phyloP scores from a whole-genome alignment of 495 filamentous ascomycete genomes.

The Stereocaulon alpinum region DNA sequence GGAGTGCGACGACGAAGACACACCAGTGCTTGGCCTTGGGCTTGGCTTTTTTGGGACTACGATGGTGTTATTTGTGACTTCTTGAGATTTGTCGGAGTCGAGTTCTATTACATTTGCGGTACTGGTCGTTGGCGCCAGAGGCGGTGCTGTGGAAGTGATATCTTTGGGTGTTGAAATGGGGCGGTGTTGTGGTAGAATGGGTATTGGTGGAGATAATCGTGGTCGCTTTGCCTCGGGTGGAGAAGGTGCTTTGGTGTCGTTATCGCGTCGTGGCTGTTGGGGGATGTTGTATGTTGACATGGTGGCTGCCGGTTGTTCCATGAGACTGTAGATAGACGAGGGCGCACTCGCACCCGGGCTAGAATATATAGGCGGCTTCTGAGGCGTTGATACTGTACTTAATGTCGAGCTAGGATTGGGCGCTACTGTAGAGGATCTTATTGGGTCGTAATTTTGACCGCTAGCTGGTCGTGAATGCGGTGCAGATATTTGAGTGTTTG shows the following conservation, averaged over 20 bases:
- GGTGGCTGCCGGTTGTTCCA: conserved; percentile 56
- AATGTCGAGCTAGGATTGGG: conserved; percentile 39
- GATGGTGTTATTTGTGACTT: not conserved
- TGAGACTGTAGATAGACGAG: conserved; percentile 79
- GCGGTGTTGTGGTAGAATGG: conserved; percentile 19
- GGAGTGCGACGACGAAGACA: conserved; percentile 47
- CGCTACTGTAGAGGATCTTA: conserved; percentile 62
- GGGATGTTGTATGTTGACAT: conserved; percentile 30
- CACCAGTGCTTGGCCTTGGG: conserved; percentile 31
- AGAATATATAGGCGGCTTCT: conserved; percentile 31
- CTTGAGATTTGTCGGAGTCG: conserved; percentile 17
- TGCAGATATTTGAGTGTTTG: conserved; percentile 24
- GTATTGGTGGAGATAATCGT: conserved; percentile 21
- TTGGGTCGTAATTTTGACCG: conserved; percentile 79
- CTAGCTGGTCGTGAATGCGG: conserved; percentile 42
- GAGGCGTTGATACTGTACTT: conserved; percentile 29
- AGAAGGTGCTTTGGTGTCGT: conserved; percentile 20
- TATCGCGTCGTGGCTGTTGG: conserved; percentile 17
- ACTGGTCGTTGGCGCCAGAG: not conserved
- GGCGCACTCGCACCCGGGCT: conserved; percentile 76
- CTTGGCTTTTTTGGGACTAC: conserved; percentile 27
- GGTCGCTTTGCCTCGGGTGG: conserved; percentile 31
- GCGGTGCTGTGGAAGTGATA: not conserved
- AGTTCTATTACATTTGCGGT: conserved; percentile 9
- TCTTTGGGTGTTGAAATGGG: conserved; percentile 20